Conservation (phyloP, 176 grass and related monocot species). For the Miscanthus lutarioriparius region DNA sequence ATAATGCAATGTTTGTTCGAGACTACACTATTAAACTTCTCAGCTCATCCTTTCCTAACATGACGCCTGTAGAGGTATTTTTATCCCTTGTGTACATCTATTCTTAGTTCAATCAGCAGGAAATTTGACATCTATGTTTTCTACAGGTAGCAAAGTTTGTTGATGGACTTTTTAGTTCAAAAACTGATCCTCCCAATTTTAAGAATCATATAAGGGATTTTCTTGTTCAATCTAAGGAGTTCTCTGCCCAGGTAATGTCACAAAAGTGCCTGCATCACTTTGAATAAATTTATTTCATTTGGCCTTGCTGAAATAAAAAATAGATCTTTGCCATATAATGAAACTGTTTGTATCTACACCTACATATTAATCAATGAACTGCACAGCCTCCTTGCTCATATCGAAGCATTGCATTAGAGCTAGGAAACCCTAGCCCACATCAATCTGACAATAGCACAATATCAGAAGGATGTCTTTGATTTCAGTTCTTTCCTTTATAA, state of each 20-base stretch:
- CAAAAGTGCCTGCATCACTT: neutral
- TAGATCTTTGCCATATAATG: neutral
- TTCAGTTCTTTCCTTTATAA: neutral
- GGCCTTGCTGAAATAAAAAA: neutral
- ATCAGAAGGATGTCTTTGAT: neutral
- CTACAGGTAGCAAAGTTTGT: conserved; percentile 15
- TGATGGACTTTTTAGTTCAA: conserved; percentile 23
- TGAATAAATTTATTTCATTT: neutral
- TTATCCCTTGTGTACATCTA: neutral
- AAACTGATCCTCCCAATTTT: conserved; percentile 7
- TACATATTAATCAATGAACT: neutral
- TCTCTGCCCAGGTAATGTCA: conserved; percentile 5
- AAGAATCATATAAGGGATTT: conserved; percentile 25
- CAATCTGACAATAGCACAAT: neutral
- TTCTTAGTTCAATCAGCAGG: neutral
- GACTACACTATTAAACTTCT: conserved; percentile 8
- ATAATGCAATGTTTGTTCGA: conserved; percentile 19
- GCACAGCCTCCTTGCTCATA: neutral
- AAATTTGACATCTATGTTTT: neutral
- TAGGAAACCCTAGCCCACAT: neutral
- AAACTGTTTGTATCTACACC: neutral
- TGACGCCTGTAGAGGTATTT: conserved; percentile 13
- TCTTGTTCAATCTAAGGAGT: conserved; percentile 15
- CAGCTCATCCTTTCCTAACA: conserved; percentile 19
- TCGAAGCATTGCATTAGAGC: neutral